Percentiles rank a stretch among this genome's conserved stretches.
These are phyloP conservation scores for Entomophthora muscae DNA, from an alignment of 371 early-diverging fungal genomes.

Conservation along the genomic window DNA sequence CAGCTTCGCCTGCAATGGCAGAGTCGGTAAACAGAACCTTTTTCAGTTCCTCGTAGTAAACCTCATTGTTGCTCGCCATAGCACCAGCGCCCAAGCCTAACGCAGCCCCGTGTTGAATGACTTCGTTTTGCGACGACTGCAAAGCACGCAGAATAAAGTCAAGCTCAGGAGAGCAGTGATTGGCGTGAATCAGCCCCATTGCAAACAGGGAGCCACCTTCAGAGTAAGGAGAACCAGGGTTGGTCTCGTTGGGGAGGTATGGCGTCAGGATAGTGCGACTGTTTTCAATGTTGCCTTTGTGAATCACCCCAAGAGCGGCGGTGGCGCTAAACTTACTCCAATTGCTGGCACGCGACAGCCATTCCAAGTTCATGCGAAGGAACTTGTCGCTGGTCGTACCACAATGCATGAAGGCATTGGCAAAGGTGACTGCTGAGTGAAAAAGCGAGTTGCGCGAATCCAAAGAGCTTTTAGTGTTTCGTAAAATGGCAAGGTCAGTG, in stretches of 20 bases:
- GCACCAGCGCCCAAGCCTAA: conserved; percentile 94
- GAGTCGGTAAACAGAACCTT: conserved; percentile 77
- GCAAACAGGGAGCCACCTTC: conserved; percentile 98
- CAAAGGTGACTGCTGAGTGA: conserved; percentile 90
- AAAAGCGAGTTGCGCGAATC: conserved; percentile 83
- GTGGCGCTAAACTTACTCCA: conserved; percentile 99
- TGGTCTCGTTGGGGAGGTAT: conserved; percentile 86
- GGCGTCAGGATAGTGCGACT: conserved; percentile 70
- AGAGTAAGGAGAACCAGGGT: conserved; percentile 64
- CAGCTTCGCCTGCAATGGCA: conserved; percentile 96
- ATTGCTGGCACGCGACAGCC: conserved; percentile 92
- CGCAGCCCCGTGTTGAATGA: conserved; percentile 95
- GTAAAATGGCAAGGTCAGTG: conserved; percentile 81
- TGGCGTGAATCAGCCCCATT: conserved; percentile 93
- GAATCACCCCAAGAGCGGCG: conserved; percentile 97
- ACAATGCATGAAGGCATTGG: conserved; percentile 95
- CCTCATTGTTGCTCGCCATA: conserved; percentile 83
- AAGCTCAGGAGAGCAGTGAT: conserved; percentile 67
- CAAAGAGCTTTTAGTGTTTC: conserved; percentile 75
- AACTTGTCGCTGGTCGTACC: conserved; percentile 98
- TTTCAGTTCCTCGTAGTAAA: conserved; percentile 61
- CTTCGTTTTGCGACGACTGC: conserved; percentile 63
- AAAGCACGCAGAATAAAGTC: conserved; percentile 69
- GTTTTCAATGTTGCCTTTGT: conserved; percentile 88
- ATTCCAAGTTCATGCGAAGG: conserved; percentile 91